These are phyloP conservation scores for Astrephomene gubernaculifera DNA, from an alignment of 139 green algal species.

Conservation along the genomic window DNA sequence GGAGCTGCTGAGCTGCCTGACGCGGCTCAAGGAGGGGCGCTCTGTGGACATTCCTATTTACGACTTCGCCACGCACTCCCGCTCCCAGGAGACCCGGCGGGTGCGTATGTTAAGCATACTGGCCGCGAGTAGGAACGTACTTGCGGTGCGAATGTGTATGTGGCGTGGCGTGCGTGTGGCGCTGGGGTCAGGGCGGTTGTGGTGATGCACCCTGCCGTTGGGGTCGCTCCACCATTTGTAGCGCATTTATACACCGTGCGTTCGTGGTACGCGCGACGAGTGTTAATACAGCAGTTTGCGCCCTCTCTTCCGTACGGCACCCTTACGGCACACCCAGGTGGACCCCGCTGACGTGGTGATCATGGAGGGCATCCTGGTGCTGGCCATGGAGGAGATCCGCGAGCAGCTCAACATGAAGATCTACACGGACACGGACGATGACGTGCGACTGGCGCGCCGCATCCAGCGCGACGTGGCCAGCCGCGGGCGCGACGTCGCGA, in stretches of 20 bases:
- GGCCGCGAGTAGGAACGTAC: too few relatives aligned
- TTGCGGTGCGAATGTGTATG: too few relatives aligned
- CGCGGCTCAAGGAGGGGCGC: conserved; percentile 59
- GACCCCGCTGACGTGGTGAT: conserved; percentile 96
- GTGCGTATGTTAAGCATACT: too few relatives aligned
- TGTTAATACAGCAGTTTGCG: too few relatives aligned
- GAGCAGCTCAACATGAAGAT: conserved; percentile 95
- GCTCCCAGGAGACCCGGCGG: conserved; percentile 62
- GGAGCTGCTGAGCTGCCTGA: conserved; percentile 55
- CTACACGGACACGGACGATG: conserved; percentile 88
- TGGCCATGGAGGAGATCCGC: conserved; percentile 86
- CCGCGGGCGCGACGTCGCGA: conserved; percentile 86
- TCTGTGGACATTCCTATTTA: conserved; percentile 93
- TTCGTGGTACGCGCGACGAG: too few relatives aligned
- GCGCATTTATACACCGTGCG: too few relatives aligned
- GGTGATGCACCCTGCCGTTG: too few relatives aligned
- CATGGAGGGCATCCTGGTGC: conserved; percentile 96
- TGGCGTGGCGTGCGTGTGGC: too few relatives aligned
- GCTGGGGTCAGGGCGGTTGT: too few relatives aligned
- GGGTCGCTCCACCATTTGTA: too few relatives aligned
- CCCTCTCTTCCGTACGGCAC: too few relatives aligned
- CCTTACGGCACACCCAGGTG: too few relatives aligned
- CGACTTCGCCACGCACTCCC: conserved; percentile 92
- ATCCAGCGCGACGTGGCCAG: conserved; percentile 94
- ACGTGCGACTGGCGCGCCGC: conserved; percentile 91